These are phyloP conservation scores for Xylariaceae sp. DNA, from an alignment of 2,329 filamentous ascomycete genomes.

Conservation along the genomic window DNA sequence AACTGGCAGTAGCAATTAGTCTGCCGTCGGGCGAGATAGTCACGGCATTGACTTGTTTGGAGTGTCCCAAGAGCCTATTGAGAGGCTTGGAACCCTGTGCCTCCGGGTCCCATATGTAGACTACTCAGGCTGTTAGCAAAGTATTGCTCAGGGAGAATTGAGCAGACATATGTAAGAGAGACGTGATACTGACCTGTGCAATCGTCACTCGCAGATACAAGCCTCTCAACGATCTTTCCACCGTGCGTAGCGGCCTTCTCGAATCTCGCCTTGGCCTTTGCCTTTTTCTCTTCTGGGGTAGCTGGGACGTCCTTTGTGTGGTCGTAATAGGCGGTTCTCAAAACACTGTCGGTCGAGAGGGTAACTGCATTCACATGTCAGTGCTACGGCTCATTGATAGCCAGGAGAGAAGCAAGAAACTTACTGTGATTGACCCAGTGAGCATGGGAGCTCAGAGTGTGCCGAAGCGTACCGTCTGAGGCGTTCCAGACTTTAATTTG, in stretches of 20 bases:
- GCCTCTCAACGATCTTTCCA: slow-evolving; percentile 71
- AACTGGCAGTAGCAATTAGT: slow-evolving; percentile 76
- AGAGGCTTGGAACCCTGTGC: slow-evolving; percentile 72
- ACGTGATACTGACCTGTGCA: slow-evolving; percentile 15
- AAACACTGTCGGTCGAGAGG: slow-evolving; percentile 83
- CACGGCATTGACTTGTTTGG: slow-evolving; percentile 95
- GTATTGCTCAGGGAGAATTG: neutral
- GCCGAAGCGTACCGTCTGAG: slow-evolving; percentile 68
- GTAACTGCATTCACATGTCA: slow-evolving; percentile 46
- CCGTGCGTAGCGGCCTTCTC: slow-evolving; percentile 75
- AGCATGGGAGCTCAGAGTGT: slow-evolving; percentile 75
- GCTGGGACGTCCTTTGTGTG: slow-evolving; percentile 65
- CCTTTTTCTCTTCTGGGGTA: slow-evolving; percentile 63
- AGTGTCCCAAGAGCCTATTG: slow-evolving; percentile 84
- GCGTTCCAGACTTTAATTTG: slow-evolving; percentile 74
- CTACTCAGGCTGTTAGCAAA: slow-evolving; percentile 33
- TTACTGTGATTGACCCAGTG: slow-evolving; percentile 85
- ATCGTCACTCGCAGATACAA: slow-evolving; percentile 90
- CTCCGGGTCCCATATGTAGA: slow-evolving; percentile 89
- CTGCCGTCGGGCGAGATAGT: slow-evolving; percentile 87
- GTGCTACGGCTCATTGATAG: neutral
- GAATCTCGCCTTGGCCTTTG: slow-evolving; percentile 75
- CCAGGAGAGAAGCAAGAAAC: slow-evolving; percentile 1
- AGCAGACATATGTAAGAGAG: neutral
- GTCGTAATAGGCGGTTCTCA: slow-evolving; percentile 82